A percentile compares a stretch with the other conserved stretches of the same genome.
These are phyloP conservation scores for Rostrohypoxylon terebratum DNA, from an alignment of 495 filamentous ascomycete genomes.

Conservation along the genomic window DNA sequence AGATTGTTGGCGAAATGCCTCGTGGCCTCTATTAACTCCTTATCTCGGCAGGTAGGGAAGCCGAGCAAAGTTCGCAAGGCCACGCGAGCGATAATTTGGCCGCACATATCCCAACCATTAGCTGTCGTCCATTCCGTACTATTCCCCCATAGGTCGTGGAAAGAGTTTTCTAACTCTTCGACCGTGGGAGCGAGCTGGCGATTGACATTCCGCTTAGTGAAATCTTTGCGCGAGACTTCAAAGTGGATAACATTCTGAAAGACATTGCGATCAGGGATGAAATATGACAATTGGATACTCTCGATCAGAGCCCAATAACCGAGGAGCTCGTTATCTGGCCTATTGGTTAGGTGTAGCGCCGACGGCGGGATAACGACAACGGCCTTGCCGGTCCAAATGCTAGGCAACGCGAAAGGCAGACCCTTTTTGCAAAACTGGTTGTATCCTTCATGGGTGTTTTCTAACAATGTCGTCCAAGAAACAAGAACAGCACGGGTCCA, in stretches of 20 bases:
- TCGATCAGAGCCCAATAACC: slow-evolving; percentile 10
- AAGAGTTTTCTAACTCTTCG: background rate
- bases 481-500: background rate
- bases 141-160: background rate
- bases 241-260: slow-evolving; percentile 2
- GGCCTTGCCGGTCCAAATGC: no score
- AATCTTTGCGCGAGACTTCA: background rate
- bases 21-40: background rate
- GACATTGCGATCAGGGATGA: slow-evolving; percentile 4
- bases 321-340: background rate
- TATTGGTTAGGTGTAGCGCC: background rate
- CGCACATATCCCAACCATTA: no score
- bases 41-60: slow-evolving; percentile 4
- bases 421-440: background rate
- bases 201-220: slow-evolving; percentile 1
- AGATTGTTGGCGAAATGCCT: background rate
- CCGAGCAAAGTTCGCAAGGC: background rate
- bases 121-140: no score
- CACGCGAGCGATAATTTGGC: slow-evolving; percentile 1
- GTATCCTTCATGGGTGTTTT: background rate
- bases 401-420: background rate
- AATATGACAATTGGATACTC: slow-evolving; percentile 2
- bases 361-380: no score
- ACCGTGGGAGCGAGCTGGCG: background rate
- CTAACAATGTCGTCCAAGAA: background rate